Evolutionary conservation across 352 stramenopile species (phyloP).

Genomic region (Pythium chondricola): DNA sequence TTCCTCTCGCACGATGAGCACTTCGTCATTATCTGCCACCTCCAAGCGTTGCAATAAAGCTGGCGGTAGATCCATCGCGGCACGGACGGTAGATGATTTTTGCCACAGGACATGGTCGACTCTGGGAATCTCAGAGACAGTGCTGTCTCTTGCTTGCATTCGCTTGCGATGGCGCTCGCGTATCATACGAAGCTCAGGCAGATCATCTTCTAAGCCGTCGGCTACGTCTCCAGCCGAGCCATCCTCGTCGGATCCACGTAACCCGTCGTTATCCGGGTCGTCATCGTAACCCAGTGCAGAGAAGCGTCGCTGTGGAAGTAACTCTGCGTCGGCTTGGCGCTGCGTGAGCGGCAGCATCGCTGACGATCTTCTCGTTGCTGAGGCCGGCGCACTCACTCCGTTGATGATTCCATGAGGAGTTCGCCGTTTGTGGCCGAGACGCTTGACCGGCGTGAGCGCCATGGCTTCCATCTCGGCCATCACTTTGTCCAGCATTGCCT

Average conservation of each 20-base stretch:
- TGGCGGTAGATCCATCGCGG: no score
- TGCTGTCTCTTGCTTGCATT: neutral
- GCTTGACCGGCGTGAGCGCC: slow-evolving; percentile 9
- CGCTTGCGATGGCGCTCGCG: slow-evolving; percentile 21
- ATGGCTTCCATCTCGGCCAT: slow-evolving; percentile 64
- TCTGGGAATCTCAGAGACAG: neutral
- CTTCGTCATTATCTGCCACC: no score
- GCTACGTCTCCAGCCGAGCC: neutral
- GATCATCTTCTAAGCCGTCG: slow-evolving; percentile 17
- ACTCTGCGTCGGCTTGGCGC: neutral
- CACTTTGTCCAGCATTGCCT: slow-evolving; percentile 52
- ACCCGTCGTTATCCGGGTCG: neutral
- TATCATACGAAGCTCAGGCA: slow-evolving; percentile 23
- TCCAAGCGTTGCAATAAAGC: no score
- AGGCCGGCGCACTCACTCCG: neutral
- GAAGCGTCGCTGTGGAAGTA: slow-evolving; percentile 35
- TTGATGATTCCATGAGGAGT: neutral
- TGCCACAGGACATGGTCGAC: no score
- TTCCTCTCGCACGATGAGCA: no score
- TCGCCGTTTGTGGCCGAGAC: neutral
- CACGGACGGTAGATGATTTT: no score
- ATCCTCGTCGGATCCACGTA: neutral
- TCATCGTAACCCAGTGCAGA: slow-evolving; percentile 19
- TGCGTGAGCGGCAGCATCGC: neutral
- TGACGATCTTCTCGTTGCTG: slow-evolving; percentile 1